Evolutionary conservation across 106 monocot genomes (phyloP).

Genomic region (Phalaenopsis aphrodite): DNA sequence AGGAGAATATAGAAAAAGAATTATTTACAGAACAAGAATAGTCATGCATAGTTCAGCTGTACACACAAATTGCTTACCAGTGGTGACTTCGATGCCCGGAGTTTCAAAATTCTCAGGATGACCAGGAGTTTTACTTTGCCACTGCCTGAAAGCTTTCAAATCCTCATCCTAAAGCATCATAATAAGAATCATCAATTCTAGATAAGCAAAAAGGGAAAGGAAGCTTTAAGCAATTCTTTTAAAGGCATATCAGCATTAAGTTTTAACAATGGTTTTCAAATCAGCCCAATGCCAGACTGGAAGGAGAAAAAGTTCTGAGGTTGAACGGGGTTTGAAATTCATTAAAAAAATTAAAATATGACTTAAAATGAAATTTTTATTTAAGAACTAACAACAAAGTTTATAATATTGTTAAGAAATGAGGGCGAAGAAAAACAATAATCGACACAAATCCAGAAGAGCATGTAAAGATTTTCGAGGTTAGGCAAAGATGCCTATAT

Average conservation of each 20-base stretch:
- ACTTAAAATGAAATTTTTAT: too few relatives aligned
- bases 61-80: conserved; percentile 33
- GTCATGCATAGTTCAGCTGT: background rate
- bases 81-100: conserved; percentile 89
- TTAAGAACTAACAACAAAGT: too few relatives aligned
- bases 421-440: too few relatives aligned
- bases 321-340: too few relatives aligned
- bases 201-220: background rate
- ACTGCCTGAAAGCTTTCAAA: conserved; percentile 82
- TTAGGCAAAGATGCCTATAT: too few relatives aligned
- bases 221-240: background rate
- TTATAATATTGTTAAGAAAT: too few relatives aligned
- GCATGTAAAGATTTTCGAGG: too few relatives aligned
- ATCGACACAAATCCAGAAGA: too few relatives aligned
- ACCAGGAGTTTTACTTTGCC: conserved; percentile 89
- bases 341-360: too few relatives aligned
- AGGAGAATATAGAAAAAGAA: background rate
- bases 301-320: too few relatives aligned
- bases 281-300: too few relatives aligned
- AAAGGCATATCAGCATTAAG: background rate
- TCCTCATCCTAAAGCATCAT: conserved; percentile 58
- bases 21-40: background rate
- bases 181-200: background rate
- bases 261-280: too few relatives aligned
- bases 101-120: conserved; percentile 99